A percentile compares a stretch with the other conserved stretches of the same genome.
These are phyloP conservation scores for Sporothrix humicola DNA, from an alignment of 2,329 filamentous ascomycete species.

Conservation along the genomic window DNA sequence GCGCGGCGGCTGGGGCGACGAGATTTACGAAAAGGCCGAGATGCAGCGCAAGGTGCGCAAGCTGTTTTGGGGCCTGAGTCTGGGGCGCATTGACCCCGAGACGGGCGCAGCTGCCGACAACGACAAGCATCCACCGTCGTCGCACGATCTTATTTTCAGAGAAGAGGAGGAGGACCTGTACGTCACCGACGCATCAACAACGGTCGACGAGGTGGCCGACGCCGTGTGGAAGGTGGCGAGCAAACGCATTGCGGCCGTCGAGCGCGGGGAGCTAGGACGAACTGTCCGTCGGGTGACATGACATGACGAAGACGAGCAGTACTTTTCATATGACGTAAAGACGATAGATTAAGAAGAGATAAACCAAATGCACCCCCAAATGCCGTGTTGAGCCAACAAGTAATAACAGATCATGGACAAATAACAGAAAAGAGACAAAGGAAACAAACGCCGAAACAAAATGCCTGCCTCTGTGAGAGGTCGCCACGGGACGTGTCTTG, in stretches of 20 bases:
- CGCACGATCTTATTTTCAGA: conserved; percentile 47
- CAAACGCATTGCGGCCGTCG: conserved; percentile 55
- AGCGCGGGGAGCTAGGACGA: conserved; percentile 56
- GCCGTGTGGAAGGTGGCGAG: conserved; percentile 60
- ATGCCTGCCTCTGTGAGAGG: conserved; percentile 4
- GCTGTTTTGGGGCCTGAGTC: conserved; percentile 67
- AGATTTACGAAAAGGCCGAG: conserved; percentile 83
- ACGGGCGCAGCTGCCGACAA: not conserved
- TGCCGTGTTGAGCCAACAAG: conserved; percentile 40
- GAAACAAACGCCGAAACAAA: conserved; percentile 24
- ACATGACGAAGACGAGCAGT: conserved; percentile 39
- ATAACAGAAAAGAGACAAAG: conserved; percentile 3
- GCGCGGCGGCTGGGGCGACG: conserved; percentile 85
- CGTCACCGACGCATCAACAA: conserved; percentile 60
- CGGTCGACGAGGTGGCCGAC: conserved; percentile 62
- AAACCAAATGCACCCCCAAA: conserved; percentile 26
- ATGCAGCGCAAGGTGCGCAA: conserved; percentile 82
- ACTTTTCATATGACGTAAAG: not conserved
- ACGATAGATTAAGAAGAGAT: conserved; percentile 19
- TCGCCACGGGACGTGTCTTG: conserved; percentile 27
- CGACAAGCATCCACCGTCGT: not conserved
- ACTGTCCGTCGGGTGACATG: conserved; percentile 53
- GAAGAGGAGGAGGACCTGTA: conserved; percentile 61
- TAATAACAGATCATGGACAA: conserved; percentile 9
- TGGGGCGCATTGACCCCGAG: conserved; percentile 45